Conservation (phyloP, 306 rosid genomes). For the Leucaena leucocephala region DNA sequence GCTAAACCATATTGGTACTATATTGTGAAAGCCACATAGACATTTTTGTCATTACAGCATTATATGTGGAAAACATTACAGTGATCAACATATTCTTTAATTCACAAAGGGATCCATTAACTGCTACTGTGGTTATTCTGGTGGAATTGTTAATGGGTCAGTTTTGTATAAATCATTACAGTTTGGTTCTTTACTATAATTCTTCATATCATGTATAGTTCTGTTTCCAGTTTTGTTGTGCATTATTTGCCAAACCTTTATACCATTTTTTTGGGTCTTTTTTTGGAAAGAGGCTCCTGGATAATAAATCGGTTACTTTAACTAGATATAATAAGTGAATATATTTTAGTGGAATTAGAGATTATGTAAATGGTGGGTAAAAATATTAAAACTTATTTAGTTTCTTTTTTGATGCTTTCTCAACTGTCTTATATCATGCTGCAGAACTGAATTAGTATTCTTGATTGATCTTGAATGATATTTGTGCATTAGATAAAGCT, state of each 20-base stretch:
- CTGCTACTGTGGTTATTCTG: background rate
- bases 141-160: background rate
- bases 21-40: slow-evolving; percentile 6
- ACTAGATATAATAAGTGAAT: background rate
- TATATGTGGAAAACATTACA: background rate
- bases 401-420: slow-evolving; percentile 9
- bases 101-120: background rate
- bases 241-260: background rate
- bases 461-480: background rate
- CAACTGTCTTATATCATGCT: background rate
- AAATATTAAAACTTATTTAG: slow-evolving; percentile 6
- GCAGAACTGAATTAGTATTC: background rate
- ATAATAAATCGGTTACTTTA: slow-evolving; percentile 5
- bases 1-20: slow-evolving; percentile 8
- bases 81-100: background rate
- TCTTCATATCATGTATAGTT: background rate
- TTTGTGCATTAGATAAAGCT: slow-evolving; percentile 20
- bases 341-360: background rate
- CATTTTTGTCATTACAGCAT: background rate
- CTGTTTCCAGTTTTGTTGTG: slow-evolving; percentile 4
- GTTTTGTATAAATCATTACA: background rate
- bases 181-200: background rate
- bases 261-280: background rate
- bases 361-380: slow-evolving; percentile 18
- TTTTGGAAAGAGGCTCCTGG: background rate